Evolutionary conservation across 129 eudicot genomes (phyloP).

Genomic region (Heracleum sosnowskyi): DNA sequence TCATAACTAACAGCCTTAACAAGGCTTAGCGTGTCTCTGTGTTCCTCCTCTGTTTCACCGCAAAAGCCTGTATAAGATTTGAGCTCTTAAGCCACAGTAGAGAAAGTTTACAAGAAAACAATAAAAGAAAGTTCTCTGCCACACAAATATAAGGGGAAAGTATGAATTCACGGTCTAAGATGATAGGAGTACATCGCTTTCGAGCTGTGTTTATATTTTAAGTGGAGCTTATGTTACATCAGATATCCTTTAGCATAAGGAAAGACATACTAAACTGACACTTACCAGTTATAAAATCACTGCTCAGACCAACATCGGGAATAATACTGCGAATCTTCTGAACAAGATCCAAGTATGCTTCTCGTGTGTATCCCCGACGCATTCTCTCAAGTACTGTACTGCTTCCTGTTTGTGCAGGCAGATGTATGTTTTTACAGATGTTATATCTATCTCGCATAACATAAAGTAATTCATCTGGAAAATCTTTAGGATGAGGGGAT

Average conservation of each 20-base stretch:
- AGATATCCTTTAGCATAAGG: background rate
- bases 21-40: slow-evolving; percentile 68
- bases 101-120: background rate
- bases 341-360: slow-evolving; percentile 94
- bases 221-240: background rate
- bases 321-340: slow-evolving; percentile 65
- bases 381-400: slow-evolving; percentile 83
- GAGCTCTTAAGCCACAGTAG: background rate
- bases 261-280: background rate
- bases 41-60: slow-evolving; percentile 95
- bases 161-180: background rate
- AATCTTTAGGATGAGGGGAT: slow-evolving; percentile 99
- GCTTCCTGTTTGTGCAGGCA: slow-evolving; percentile 97
- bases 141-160: background rate
- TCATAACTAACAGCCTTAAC: slow-evolving; percentile 77
- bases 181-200: background rate
- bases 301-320: slow-evolving; percentile 92
- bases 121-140: background rate
- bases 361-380: slow-evolving; percentile 90
- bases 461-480: slow-evolving; percentile 79
- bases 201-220: background rate
- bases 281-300: slow-evolving; percentile 98
- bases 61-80: slow-evolving; percentile 62
- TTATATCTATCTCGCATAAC: slow-evolving; percentile 83
- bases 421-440: slow-evolving; percentile 82